Evolutionary conservation across 495 filamentous ascomycete genomes (phyloP), one percentile per base, ranked within the genome.

Genomic region (Xylaria castorea): DNA sequence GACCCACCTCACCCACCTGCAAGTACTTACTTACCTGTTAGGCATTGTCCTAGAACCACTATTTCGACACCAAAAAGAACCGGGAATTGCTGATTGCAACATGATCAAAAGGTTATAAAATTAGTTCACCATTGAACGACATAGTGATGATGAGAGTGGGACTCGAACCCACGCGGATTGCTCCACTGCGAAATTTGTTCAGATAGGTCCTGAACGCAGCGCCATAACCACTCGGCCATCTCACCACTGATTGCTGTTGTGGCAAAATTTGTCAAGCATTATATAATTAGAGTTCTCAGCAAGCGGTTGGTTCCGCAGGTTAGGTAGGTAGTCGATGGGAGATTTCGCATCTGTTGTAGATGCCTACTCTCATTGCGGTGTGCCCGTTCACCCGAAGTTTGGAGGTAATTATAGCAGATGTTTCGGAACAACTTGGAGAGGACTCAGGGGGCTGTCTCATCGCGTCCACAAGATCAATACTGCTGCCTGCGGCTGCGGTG

Each of bases 81-180:
- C n/a, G n/a, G n/a, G n/a, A n/a, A n/a, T n/a, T n/a, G n/a, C n/a
- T n/a, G n/a, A n/a, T n/a, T n/a, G n/a, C n/a, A n/a, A n/a, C n/a
- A n/a, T n/a, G n/a, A n/a, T n/a, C n/a, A n/a, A n/a, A n/a, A n/a
- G n/a, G n/a, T n/a, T n/a, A n/a, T n/a, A n/a, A n/a, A n/a, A n/a
- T n/a, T n/a, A n/a, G n/a, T n/a, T n/a, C n/a, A n/a, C n/a, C n/a
- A n/a, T 5, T 0, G 18, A 36, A 22, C 8, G 3, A 66, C 1
- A 72, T 34, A 55, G 51, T 57, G 18, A 64, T 78, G 78, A 80
- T 73, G 67, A 75, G 73, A 75, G 80, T 81, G 80, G 80, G 80
- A 81, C 77, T 81, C 80, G 80, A 81, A 81, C 80, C 80, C 79
- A 81, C 79, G 80, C 78, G 75, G 76, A 78, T 81, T 81, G 77